Evolutionary conservation across 2,329 filamentous ascomycete genomes (phyloP).

Genomic region (Colletotrichum orchidophilum): DNA sequence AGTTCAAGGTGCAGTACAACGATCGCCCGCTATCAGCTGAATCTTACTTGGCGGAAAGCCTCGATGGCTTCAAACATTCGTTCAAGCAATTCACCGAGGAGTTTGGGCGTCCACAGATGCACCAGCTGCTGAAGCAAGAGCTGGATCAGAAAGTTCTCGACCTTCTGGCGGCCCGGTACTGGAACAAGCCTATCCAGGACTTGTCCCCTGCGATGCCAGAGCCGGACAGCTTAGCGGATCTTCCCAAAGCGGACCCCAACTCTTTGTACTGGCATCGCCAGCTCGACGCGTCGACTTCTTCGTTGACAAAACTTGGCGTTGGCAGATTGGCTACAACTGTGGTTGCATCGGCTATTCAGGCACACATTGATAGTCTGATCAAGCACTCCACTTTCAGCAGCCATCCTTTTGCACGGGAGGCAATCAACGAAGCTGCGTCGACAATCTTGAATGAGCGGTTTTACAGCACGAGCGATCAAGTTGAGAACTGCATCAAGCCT

Average conservation of each 20-base stretch:
- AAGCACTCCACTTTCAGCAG: constrained; percentile 83
- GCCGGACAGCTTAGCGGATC: constrained; percentile 76
- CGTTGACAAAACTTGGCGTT: constrained; percentile 92
- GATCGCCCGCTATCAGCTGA: constrained; percentile 94
- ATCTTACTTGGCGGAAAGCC: constrained; percentile 92
- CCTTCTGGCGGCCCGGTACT: constrained; percentile 90
- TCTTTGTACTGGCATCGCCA: constrained; percentile 94
- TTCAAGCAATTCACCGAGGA: constrained; percentile 93
- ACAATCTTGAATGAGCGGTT: constrained; percentile 93
- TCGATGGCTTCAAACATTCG: constrained; percentile 96
- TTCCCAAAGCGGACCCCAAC: constrained; percentile 86
- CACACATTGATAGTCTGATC: constrained; percentile 82
- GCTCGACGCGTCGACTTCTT: constrained; percentile 89
- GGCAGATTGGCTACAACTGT: constrained; percentile 92
- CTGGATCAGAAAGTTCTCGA: constrained; percentile 96
- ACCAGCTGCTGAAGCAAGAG: constrained; percentile 88
- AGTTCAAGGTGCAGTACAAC: constrained; percentile 99
- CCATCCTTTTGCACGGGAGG: constrained; percentile 91
- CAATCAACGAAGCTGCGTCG: constrained; percentile 91
- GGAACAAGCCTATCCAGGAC: constrained; percentile 95
- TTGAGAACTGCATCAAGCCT: constrained; percentile 98
- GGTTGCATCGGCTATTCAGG: constrained; percentile 86
- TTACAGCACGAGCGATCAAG: constrained; percentile 96
- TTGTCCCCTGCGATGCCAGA: constrained; percentile 74
- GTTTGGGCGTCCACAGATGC: constrained; percentile 90